Evolutionary conservation across 1,284 basidiomycete species (phyloP), one percentile per base, ranked within the genome.

Genomic region (Leccinum fuscescens): DNA sequence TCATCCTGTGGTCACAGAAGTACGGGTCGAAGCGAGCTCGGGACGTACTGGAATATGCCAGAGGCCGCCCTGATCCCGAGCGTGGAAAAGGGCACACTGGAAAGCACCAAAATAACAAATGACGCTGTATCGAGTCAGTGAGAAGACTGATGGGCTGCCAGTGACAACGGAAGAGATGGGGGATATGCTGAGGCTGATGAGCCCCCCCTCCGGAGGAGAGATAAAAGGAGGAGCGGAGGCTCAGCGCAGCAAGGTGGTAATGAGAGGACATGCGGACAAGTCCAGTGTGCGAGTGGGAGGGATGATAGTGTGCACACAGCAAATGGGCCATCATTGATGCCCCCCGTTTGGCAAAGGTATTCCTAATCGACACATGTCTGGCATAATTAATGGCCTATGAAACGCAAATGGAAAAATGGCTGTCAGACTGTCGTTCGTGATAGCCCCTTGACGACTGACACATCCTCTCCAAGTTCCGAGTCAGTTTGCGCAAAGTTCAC

Each of bases 301-400:
- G 42, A 59, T 58, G 51, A 69, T 57, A 24, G 59, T 59, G 58
- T 20, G 44, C 62, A 66, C 73, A 75, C 69, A 58, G 66, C 59
- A 61, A 61, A 63, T 62, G 55, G 58, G 50, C 53, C 56, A 35
- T 35, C 33, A 35, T 35, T 35, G 35, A 62, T 52, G 61, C 64
- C 67, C 67, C 72, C 59, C 53, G 64, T 73, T 73, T 72, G 70
- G 71, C 61, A 31, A 67, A 62, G 60, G 49, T 57, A 70, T 70
- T 67, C 64, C 69, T 66, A 65, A 65, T 74, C 63, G 64, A 72
- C 63, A 67, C 60, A 69, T 63, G 60, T 61, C 58, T 58, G 58
- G 61, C 49, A 24, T 57, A 72, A 76, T 73, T 75, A 68, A 73
- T 63, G 52, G 50, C 57, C 72, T 61, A 74, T 69, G 70, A 69